Percentiles rank a stretch among this genome's conserved stretches.
Evolutionary conservation across 2,329 filamentous ascomycete genomes (phyloP).

Genomic region (Chrysoporthe cubensis): DNA sequence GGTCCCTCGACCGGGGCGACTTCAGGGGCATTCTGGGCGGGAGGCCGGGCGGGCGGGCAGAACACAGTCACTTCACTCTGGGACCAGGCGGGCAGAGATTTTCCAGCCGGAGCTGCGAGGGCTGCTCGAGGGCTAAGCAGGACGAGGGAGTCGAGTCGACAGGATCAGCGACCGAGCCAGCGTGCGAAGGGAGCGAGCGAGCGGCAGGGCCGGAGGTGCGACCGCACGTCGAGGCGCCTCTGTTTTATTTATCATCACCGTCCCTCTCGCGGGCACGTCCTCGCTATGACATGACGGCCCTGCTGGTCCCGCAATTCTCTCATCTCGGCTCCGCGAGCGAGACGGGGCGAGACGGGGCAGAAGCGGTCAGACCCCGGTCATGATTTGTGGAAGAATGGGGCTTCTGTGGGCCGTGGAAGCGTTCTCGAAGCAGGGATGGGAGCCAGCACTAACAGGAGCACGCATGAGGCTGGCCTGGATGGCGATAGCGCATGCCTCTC

Average conservation of each 20-base stretch:
- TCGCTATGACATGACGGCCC: background rate
- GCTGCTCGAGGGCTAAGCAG: background rate
- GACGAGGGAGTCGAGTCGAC: background rate
- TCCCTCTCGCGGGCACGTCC: background rate
- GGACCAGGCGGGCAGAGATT: background rate
- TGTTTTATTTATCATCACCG: background rate
- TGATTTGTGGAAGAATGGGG: slow-evolving; percentile 10
- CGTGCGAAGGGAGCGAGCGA: background rate
- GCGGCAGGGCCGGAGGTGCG: background rate
- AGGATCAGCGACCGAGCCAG: background rate
- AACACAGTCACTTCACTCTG: background rate
- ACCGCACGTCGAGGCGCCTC: background rate
- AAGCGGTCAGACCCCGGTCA: background rate
- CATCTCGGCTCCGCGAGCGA: slow-evolving; percentile 13
- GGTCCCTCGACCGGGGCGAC: slow-evolving; percentile 11
- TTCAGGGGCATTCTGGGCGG: slow-evolving; percentile 1
- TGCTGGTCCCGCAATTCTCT: background rate
- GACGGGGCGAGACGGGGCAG: background rate
- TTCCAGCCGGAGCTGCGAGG: background rate
- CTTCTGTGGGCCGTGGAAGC: slow-evolving; percentile 11
- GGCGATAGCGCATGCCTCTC: background rate
- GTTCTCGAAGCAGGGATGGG: background rate
- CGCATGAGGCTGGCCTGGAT: background rate
- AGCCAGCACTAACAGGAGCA: background rate
- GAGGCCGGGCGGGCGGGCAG: too few species aligned